Evolutionary conservation across 352 stramenopile species (phyloP), one percentile per base, ranked within the genome.

Genomic region (Globisporangium viniferum): DNA sequence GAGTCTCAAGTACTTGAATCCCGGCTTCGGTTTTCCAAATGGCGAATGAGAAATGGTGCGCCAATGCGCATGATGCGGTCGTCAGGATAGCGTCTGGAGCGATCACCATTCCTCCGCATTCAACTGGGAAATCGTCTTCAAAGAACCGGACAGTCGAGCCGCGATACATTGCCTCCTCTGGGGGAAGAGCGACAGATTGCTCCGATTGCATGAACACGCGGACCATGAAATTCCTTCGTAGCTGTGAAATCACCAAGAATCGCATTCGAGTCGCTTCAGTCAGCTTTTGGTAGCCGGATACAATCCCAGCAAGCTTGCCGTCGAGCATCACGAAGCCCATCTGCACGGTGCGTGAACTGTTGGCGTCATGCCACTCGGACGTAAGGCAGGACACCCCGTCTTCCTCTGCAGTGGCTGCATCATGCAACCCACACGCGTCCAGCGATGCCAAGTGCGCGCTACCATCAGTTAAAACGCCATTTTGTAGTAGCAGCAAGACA

Each of bases 241-340:
- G 31, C 31, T 33, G 31, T 5, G 31, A 33, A 33, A 33, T 33
- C 31, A 2, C 31, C 39, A 57, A 3, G 18, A 65, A 65, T 6
- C 24, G 29, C 44, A 14, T 12, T 22, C 12, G 8, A 10, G 10
- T 5, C 44, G 24, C 20, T 18, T 7, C 15, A 22, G 14, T 22
- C 15, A 49, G 41, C 15, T 0, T 22, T 0, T 49, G 27, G 48
- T 66, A 8, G 9, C 22, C 46, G 0, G 46, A 58, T 8, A 5
- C 12, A 18, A 66, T 2, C 7, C 59, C 59, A 20, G 10, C 46
- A 5, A 65, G 27, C 59, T 48, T 57, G 46, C 15, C 27, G 0
- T 49, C 48, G 60, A 35, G 12, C 1, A 59, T 15, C 1, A 65
- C 59, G 31, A 65, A 65, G 1, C 59, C 59, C 59, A 65, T 65